These are phyloP conservation scores for Yarrowia alimentaria DNA, from an alignment of 805 yeast species.

Conservation along the genomic window DNA sequence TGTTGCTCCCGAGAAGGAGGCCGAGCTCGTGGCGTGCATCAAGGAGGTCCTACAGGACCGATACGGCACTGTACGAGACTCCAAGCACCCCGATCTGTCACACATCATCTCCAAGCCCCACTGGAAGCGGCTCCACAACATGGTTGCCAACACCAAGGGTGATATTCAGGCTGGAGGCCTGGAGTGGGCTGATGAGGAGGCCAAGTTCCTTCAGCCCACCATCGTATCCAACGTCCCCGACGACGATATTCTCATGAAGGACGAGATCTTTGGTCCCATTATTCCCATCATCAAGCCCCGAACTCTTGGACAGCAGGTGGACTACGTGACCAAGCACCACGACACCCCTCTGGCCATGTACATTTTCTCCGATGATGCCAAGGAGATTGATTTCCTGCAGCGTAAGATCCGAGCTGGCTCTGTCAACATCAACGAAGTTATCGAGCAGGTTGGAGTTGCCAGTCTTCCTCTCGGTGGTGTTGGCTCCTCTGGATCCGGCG, in stretches of 20 bases:
- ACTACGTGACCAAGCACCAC: constrained; percentile 45
- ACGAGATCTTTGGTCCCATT: constrained; percentile 80
- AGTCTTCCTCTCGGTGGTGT: constrained; percentile 87
- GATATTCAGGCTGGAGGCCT: constrained; percentile 35
- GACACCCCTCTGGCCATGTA: constrained; percentile 82
- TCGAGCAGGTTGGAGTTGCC: constrained; percentile 64
- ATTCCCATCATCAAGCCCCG: constrained; percentile 64
- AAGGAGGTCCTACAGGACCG: constrained; percentile 46
- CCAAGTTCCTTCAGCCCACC: constrained; percentile 67
- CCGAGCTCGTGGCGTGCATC: constrained; percentile 48
- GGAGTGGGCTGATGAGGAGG: constrained; percentile 33
- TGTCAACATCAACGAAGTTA: constrained; percentile 62
- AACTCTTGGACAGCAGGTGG: constrained; percentile 33
- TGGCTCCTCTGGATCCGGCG: constrained; percentile 80
- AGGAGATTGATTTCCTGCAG: constrained; percentile 52
- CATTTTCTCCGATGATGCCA: constrained; percentile 51
- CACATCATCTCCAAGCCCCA: constrained; percentile 61
- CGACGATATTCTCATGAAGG: constrained; percentile 67
- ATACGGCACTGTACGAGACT: constrained; percentile 35
- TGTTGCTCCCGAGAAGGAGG: constrained; percentile 57
- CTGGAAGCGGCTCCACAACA: constrained; percentile 47
- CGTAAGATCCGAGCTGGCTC: constrained; percentile 67
- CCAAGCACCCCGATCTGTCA: constrained; percentile 44
- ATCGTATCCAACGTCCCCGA: constrained; percentile 59
- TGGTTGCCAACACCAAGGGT: constrained; percentile 39